Base-by-base conservation (phyloP, 2,329 filamentous ascomycete genomes). In the Ascochyta koolunga region DNA sequence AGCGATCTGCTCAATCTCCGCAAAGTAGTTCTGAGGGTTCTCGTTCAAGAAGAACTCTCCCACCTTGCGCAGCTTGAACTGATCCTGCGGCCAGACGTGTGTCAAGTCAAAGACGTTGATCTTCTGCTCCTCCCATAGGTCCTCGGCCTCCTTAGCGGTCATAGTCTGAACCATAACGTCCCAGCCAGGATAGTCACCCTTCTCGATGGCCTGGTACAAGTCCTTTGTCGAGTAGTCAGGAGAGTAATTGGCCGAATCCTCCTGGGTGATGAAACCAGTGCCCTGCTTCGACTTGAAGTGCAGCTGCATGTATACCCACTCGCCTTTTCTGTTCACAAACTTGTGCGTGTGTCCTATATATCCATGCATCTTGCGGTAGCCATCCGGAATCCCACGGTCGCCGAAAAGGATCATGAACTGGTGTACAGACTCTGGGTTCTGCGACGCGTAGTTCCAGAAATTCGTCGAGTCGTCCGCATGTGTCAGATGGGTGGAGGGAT, bases 1-100 rank as follows among this genome's bases (percentile, higher is more conserved):
- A 2, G 86, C 85, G 16, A 84, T 81, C 69, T 89, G 87, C 76
- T 90, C 87, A 43, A 89, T 87, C 64, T 89, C 84, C 59, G 82
- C 82, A 59, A 86, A 86, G 71, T 86, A 86, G 69, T 86, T 86
- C 69, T 82, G 73, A n/a, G 76, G 77, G 58, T 83, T 83, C 72
- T 82, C 80, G 68, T 82, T 83, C 36, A 83, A 60, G 62, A 73
- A 75, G 62, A 83, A 80, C 65, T 82, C 80, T 59, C 80, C 80
- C 29, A 83, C 76, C 69, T 82, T 81, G 59, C 80, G 80, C 5
- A 81, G 75, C 38, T 80, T 81, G 70, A 81, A 83, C 52, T 80
- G 74, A 50, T 73, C 73, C 42, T 83, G 81, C 3, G 81, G 80
- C 81, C 81, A 83, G 51, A 83, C 72, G 62, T 83, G 80, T 1